phyloP scores from a whole-genome alignment of 768 basidiomycete species.

The Suillus decipiens region DNA sequence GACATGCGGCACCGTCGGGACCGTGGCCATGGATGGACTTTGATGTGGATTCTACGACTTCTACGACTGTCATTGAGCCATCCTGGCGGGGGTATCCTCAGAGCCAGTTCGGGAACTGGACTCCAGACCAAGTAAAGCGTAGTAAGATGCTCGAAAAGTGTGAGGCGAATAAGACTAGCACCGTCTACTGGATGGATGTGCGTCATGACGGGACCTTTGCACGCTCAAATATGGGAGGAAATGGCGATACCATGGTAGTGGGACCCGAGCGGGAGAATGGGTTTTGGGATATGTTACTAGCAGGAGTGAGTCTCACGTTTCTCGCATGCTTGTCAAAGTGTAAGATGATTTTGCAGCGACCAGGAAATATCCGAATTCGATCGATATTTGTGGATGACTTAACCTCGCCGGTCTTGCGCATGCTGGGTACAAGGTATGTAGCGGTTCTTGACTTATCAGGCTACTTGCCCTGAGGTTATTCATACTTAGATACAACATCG shows the following conservation, averaged over 20 bases:
- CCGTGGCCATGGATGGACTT: slow-evolving; percentile 38
- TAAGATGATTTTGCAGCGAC: slow-evolving; percentile 31
- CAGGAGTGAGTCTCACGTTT: slow-evolving; percentile 34
- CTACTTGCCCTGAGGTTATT: neutral
- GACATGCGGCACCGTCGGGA: slow-evolving; percentile 27
- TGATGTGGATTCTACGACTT: neutral
- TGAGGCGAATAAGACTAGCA: slow-evolving; percentile 18
- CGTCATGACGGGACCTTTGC: slow-evolving; percentile 15
- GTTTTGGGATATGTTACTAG: slow-evolving; percentile 38
- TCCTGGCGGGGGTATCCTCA: slow-evolving; percentile 27
- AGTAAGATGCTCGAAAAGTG: slow-evolving; percentile 32
- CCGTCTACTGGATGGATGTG: slow-evolving; percentile 29
- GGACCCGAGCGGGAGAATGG: slow-evolving; percentile 18
- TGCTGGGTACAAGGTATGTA: slow-evolving; percentile 55
- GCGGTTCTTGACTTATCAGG: neutral
- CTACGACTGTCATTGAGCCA: neutral
- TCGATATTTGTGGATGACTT: slow-evolving; percentile 54
- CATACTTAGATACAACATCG: slow-evolving; percentile 46
- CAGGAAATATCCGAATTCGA: slow-evolving; percentile 42
- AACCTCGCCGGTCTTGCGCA: slow-evolving; percentile 51
- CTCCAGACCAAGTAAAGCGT: slow-evolving; percentile 28
- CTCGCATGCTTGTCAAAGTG: neutral
- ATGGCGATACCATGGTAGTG: neutral
- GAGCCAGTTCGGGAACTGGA: slow-evolving; percentile 35
- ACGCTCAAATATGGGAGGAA: neutral